Conservation (phyloP, 176 grass and related monocot species). For the Hordeum marinum region DNA sequence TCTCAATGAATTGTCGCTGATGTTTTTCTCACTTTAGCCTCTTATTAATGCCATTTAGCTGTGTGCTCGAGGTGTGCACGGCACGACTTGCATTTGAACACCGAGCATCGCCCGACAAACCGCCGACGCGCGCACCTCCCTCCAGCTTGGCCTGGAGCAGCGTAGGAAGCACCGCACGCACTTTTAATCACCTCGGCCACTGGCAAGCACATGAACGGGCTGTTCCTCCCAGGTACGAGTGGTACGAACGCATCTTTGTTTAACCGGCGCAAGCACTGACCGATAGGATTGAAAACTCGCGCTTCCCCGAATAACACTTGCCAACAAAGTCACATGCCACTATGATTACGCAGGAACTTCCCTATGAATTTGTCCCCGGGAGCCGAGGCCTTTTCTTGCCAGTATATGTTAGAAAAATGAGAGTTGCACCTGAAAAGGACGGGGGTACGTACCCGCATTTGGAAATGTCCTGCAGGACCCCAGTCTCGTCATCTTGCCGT, state of each 20-base stretch:
- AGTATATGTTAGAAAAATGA: not conserved
- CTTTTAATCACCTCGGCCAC: not conserved
- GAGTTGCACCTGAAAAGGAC: not conserved
- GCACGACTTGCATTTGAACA: no score
- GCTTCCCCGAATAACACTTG: not conserved
- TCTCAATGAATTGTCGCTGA: no score
- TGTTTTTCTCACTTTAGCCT: no score
- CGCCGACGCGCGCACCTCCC: not conserved
- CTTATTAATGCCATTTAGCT: no score
- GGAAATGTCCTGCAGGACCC: conserved; percentile 24
- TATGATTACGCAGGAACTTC: not conserved
- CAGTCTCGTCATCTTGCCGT: conserved; percentile 29
- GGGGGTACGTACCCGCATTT: conserved; percentile 14
- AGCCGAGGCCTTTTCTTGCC: not conserved
- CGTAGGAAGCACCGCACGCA: not conserved
- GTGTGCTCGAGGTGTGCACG: no score
- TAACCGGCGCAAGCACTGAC: not conserved
- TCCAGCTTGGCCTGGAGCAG: not conserved
- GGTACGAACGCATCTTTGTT: not conserved
- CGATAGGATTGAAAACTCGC: not conserved
- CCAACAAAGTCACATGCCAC: not conserved
- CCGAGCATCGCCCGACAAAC: not conserved
- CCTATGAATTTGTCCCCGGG: conserved; percentile 4
- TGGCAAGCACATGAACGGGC: not conserved
- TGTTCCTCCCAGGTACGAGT: not conserved